Evolutionary conservation across 176 grass and related monocot genomes (phyloP).

Genomic region (Carex parvula): DNA sequence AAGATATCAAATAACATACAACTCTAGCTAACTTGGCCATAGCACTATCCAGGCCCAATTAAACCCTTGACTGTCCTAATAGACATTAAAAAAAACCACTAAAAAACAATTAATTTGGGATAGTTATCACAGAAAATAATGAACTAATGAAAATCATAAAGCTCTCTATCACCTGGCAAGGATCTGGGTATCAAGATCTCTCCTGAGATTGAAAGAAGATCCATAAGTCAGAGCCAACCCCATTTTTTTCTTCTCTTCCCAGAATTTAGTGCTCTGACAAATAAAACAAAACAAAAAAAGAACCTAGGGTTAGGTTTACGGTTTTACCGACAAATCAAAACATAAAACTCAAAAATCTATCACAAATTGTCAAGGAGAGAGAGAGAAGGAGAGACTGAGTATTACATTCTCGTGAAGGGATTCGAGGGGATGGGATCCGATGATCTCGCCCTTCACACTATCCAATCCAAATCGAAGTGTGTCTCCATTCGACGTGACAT

Average conservation of each 20-base stretch:
- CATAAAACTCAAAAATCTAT: not conserved
- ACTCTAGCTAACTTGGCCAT: not conserved
- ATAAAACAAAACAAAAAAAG: not conserved
- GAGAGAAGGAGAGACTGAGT: not conserved
- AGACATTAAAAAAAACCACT: not conserved
- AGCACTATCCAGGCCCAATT: not conserved
- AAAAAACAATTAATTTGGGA: not conserved
- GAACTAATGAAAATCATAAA: not conserved
- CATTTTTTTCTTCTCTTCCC: conserved; percentile 40
- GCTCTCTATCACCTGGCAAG: conserved; percentile 30
- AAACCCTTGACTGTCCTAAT: not conserved
- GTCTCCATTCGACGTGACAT: conserved; percentile 16
- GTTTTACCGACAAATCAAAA: conserved; percentile 13
- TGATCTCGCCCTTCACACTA: conserved; percentile 35
- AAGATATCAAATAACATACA: not conserved
- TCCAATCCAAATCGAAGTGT: conserved; percentile 35
- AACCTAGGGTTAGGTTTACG: conserved; percentile 27
- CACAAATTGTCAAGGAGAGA: not conserved
- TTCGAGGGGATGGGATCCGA: conserved; percentile 34
- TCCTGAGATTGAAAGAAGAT: conserved; percentile 46
- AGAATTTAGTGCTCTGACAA: conserved; percentile 31
- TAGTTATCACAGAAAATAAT: not conserved
- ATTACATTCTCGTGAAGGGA: conserved; percentile 33
- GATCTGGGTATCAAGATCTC: conserved; percentile 44
- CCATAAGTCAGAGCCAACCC: conserved; percentile 38